Base-by-base conservation (phyloP, 164 flowering plant species). In the Platanus orientalis region DNA sequence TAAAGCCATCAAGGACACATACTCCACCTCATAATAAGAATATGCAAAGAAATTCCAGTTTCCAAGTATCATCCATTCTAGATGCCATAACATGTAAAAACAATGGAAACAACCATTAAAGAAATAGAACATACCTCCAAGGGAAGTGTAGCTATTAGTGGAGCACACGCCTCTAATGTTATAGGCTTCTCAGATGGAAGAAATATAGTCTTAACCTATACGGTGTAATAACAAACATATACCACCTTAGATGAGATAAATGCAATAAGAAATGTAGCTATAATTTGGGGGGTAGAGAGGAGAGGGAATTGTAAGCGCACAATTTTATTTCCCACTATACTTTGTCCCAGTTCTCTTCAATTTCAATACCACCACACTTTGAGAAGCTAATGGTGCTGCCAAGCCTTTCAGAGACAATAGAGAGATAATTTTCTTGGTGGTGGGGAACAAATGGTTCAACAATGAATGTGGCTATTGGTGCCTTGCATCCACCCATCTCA, bases 311-410 rank as follows among this genome's bases (percentile, higher is more conserved):
- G 4, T 28, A 30, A 14, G 25, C 16, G 9, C 32, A 16, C 21
- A 54, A 17, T 21, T 58, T 54, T 32, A 4, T 32, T 32, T 50
- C 56, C 7, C 13, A 7, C 30, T 32, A 50, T 73, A 88, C 98
- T 86, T 92, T 92, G 72, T 92, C 98, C 98, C 96, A 92, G 64
- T 92, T 92, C 74, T 90, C 96, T 77, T 92, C 98, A 39, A 92
- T 92, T 61, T 92, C 98, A 74, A 92, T 86, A 11, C 98, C 98
- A 2, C 96, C 98, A 73, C 96, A 92, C 64, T 90, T 96, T 0
- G 96, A 92, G 69, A 90, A 92, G 78, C 92, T 86, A 17, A 92
- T 78, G 57, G 81, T 88, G 71, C 83, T 71, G 9, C 96, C 96
- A 34, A 92, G 87, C 76, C 98, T 85, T 17, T 92, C 96, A 58